Conservation (phyloP, 2,329 filamentous ascomycete genomes). For the Aureobasidium subglaciale region DNA sequence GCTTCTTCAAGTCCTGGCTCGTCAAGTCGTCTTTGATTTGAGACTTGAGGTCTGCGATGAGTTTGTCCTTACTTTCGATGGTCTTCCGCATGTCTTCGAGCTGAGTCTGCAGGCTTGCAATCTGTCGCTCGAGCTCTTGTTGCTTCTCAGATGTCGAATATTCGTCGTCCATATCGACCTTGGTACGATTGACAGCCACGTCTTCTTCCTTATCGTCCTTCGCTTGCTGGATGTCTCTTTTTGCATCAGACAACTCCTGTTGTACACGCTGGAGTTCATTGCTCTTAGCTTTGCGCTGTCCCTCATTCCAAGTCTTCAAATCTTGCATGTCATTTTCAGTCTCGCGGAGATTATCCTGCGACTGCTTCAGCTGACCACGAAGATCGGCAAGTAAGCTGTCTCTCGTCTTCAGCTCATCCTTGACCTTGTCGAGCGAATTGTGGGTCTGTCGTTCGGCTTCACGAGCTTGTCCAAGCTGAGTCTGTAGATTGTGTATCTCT, state of each 20-base stretch:
- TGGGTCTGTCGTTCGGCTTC: conserved; percentile 8
- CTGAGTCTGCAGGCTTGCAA: background rate
- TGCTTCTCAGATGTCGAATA: conserved; percentile 16
- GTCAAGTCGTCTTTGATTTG: background rate
- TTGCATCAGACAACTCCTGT: background rate
- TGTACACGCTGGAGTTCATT: conserved; percentile 7
- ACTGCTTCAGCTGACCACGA: conserved; percentile 2
- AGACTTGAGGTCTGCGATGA: background rate
- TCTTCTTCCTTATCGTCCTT: conserved; percentile 3
- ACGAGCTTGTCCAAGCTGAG: conserved; percentile 10
- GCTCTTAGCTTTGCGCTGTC: background rate
- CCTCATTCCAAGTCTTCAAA: background rate
- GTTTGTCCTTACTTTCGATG: background rate
- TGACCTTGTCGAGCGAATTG: conserved; percentile 1
- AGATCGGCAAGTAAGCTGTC: background rate
- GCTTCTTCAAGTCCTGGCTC: background rate
- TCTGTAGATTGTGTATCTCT: conserved; percentile 17
- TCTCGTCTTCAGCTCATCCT: conserved; percentile 4
- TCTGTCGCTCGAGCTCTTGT: conserved; percentile 14
- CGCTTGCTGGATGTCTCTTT: background rate
- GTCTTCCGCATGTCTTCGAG: background rate
- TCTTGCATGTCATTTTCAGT: conserved; percentile 6
- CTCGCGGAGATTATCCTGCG: background rate
- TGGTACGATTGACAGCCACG: background rate
- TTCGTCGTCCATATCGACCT: conserved; percentile 18